Conservation (phyloP, 805 yeast species). For the Barnettozyma siamensis region DNA sequence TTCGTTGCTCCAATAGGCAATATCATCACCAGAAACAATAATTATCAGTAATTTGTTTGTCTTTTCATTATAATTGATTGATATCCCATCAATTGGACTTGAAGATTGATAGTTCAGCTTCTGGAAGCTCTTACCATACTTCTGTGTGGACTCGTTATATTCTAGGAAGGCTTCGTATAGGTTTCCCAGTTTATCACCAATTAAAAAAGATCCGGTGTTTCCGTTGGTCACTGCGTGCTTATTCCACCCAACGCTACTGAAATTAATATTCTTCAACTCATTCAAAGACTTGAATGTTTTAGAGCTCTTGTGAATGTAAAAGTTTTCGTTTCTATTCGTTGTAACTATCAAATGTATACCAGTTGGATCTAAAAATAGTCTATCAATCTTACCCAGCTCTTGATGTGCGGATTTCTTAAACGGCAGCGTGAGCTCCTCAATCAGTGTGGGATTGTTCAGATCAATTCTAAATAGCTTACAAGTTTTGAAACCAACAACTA, state of each 20-base stretch:
- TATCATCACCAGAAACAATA: constrained; percentile 27
- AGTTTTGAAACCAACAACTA: constrained; percentile 46
- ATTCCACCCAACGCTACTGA: constrained; percentile 39
- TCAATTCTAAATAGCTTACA: constrained; percentile 61
- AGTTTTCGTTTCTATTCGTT: constrained; percentile 41
- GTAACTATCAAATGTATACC: constrained; percentile 50
- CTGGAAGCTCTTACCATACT: constrained; percentile 37
- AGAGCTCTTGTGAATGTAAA: constrained; percentile 39
- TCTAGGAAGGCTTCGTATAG: constrained; percentile 44
- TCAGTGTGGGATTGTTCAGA: constrained; percentile 56
- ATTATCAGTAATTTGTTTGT: constrained; percentile 13
- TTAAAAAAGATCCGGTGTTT: constrained; percentile 40
- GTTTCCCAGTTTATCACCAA: constrained; percentile 44
- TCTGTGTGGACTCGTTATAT: constrained; percentile 30
- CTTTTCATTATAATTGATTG: constrained; percentile 10
- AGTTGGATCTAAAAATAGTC: constrained; percentile 43
- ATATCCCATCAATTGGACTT: constrained; percentile 25
- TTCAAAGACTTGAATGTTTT: constrained; percentile 36
- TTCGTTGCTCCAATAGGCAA: constrained; percentile 23
- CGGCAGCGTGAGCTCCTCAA: constrained; percentile 37
- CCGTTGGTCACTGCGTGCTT: constrained; percentile 29
- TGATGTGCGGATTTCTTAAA: constrained; percentile 19
- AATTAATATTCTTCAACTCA: constrained; percentile 40
- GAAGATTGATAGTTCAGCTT: constrained; percentile 29
- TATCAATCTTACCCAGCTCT: constrained; percentile 27